phyloP scores from a whole-genome alignment of 306 rosid species.

The Elaeagnus macrophylla region DNA sequence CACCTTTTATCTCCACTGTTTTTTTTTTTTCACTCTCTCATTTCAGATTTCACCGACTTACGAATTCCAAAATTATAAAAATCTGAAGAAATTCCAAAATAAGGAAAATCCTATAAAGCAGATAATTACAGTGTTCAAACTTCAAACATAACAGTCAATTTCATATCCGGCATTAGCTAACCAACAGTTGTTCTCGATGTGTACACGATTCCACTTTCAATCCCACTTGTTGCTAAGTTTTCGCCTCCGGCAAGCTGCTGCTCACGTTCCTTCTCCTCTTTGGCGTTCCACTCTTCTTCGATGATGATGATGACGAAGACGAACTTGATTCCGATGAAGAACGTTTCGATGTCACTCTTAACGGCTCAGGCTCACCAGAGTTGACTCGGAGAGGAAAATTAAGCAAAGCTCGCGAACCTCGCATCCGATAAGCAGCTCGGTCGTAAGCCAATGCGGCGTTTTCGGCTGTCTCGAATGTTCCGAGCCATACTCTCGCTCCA shows the following conservation, averaged over 20 bases:
- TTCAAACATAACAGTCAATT: not conserved
- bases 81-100: too few relatives aligned
- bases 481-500: slow-evolving; percentile 95
- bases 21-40: too few relatives aligned
- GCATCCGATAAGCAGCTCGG: slow-evolving; percentile 85
- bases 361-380: slow-evolving; percentile 88
- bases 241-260: not conserved
- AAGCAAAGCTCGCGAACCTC: slow-evolving; percentile 70
- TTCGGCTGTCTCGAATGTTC: slow-evolving; percentile 87
- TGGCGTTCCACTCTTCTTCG: not conserved
- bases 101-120: not conserved
- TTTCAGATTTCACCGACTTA: too few relatives aligned
- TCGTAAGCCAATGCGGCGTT: slow-evolving; percentile 94
- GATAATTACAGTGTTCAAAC: slow-evolving; percentile 20
- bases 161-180: slow-evolving; percentile 2
- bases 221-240: slow-evolving; percentile 11
- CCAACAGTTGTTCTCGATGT: slow-evolving; percentile 26
- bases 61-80: too few relatives aligned
- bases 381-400: slow-evolving; percentile 82
- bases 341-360: slow-evolving; percentile 57
- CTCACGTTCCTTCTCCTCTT: too few relatives aligned
- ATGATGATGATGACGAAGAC: slow-evolving; percentile 19
- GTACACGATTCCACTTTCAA: slow-evolving; percentile 12
- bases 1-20: too few relatives aligned
- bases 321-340: slow-evolving; percentile 37